A percentile compares a stretch with the other conserved stretches of the same genome.
Conservation (phyloP, 2,329 filamentous ascomycete genomes). For the Tolypocladium inflatum region DNA sequence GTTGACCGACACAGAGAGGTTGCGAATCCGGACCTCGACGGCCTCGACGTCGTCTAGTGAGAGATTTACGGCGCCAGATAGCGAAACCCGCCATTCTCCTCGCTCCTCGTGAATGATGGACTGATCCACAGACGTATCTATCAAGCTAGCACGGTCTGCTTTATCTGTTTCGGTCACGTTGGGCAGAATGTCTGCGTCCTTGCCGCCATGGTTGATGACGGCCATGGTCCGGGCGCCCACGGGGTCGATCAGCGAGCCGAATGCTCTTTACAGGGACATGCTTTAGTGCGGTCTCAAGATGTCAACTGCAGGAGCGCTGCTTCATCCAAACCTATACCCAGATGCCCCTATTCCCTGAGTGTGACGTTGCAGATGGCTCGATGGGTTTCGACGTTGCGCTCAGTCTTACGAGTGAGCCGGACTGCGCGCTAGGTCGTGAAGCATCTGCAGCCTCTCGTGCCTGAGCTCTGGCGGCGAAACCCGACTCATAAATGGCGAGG, state of each 20-base stretch:
- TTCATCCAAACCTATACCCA: neutral
- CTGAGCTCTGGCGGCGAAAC: too few relatives aligned
- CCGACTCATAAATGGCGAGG: too few relatives aligned
- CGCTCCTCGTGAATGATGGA: slow-evolving; percentile 5
- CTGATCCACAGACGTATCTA: slow-evolving; percentile 18
- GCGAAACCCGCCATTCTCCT: slow-evolving; percentile 12
- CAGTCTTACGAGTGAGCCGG: neutral
- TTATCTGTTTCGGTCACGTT: slow-evolving; percentile 12
- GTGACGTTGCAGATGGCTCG: neutral
- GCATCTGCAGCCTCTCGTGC: neutral
- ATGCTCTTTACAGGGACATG: neutral
- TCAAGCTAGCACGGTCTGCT: slow-evolving; percentile 20
- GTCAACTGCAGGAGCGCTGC: neutral
- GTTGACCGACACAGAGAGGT: slow-evolving; percentile 47
- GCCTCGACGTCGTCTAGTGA: slow-evolving; percentile 44
- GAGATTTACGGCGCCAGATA: slow-evolving; percentile 25
- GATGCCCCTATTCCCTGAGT: neutral
- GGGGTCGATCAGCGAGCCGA: neutral
- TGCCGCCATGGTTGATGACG: neutral
- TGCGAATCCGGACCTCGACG: slow-evolving; percentile 43
- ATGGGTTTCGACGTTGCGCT: neutral
- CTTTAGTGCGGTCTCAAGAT: too few relatives aligned
- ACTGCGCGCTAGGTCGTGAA: neutral
- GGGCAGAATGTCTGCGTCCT: neutral
- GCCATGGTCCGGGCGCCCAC: neutral